phyloP scores from a whole-genome alignment of 2,329 filamentous ascomycete genomes.

The Diaporthe caulivora region DNA sequence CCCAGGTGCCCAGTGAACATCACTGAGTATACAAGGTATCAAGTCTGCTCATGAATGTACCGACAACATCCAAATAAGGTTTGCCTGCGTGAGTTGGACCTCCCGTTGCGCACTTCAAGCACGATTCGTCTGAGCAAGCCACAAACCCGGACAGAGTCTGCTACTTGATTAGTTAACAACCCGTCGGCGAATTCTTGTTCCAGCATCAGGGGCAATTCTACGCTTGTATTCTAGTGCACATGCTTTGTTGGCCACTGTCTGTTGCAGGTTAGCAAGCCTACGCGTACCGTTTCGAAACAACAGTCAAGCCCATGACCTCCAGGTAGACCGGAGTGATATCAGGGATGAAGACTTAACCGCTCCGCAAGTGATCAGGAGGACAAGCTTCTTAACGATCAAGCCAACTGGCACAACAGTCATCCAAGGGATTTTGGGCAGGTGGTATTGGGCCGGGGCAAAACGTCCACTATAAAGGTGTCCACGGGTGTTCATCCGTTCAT shows the following conservation, averaged over 20 bases:
- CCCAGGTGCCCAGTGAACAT: no score
- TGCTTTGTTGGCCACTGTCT: background rate
- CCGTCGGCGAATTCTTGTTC: no score
- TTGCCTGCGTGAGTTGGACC: no score
- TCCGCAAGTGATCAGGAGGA: background rate
- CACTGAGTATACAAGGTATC: no score
- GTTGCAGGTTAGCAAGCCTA: no score
- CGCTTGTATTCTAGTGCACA: background rate
- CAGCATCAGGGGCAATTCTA: background rate
- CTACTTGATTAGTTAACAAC: no score
- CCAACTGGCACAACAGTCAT: background rate
- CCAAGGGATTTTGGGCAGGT: background rate
- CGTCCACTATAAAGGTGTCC: no score
- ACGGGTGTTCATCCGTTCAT: slow-evolving; percentile 2
- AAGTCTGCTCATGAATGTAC: no score
- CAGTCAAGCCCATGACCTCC: background rate
- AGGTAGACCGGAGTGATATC: rapidly evolving
- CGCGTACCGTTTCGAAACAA: background rate
- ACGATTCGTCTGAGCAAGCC: no score
- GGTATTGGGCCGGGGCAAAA: background rate
- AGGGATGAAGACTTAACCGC: background rate
- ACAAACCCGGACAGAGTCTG: no score
- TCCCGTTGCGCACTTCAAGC: no score
- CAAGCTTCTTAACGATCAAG: background rate
- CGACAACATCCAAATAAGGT: no score